These are phyloP conservation scores for Lithohypha guttulata DNA, from an alignment of 2,329 filamentous ascomycete genomes.

Conservation along the genomic window DNA sequence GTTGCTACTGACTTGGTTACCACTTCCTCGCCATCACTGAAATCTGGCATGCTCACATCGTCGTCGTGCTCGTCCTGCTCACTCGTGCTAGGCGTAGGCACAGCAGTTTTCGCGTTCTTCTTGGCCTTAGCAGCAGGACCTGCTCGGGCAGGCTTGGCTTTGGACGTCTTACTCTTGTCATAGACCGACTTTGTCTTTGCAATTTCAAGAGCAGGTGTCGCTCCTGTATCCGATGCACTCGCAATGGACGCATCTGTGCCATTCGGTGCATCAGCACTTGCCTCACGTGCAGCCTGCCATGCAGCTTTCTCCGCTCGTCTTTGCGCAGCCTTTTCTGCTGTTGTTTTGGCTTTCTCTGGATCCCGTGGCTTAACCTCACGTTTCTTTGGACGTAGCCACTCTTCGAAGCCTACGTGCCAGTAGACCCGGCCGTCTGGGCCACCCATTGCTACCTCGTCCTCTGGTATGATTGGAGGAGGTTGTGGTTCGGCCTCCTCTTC, in stretches of 20 bases:
- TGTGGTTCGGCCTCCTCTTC: conserved; percentile 36
- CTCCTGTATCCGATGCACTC: conserved; percentile 6
- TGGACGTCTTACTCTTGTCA: conserved; percentile 16
- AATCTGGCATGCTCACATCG: conserved; percentile 28
- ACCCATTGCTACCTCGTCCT: conserved; percentile 74
- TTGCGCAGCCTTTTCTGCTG: conserved; percentile 25
- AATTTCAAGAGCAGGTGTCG: conserved; percentile 6
- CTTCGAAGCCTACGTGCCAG: conserved; percentile 82
- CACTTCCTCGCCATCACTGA: conserved; percentile 25
- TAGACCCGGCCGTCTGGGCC: conserved; percentile 73
- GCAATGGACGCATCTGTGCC: conserved; percentile 1
- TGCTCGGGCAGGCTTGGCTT: conserved; percentile 15
- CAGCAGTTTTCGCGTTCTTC: conserved; percentile 25
- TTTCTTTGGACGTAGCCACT: conserved; percentile 78
- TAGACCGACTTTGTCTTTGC: conserved; percentile 12
- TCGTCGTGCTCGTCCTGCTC: conserved; percentile 24
- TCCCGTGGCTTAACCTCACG: conserved; percentile 46
- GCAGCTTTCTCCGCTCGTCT: conserved; percentile 21
- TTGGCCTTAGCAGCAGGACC: conserved; percentile 20
- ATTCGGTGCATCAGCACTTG: conserved; percentile 10
- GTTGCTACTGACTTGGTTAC: not conserved
- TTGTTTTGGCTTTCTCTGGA: conserved; percentile 25
- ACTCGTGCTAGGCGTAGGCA: conserved; percentile 32
- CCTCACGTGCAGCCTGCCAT: conserved; percentile 20
- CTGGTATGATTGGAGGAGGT: conserved; percentile 40